Percentiles rank a stretch among this genome's conserved stretches.
Evolutionary conservation across 129 eudicot genomes (phyloP).

Genomic region (Escallonia rubra): DNA sequence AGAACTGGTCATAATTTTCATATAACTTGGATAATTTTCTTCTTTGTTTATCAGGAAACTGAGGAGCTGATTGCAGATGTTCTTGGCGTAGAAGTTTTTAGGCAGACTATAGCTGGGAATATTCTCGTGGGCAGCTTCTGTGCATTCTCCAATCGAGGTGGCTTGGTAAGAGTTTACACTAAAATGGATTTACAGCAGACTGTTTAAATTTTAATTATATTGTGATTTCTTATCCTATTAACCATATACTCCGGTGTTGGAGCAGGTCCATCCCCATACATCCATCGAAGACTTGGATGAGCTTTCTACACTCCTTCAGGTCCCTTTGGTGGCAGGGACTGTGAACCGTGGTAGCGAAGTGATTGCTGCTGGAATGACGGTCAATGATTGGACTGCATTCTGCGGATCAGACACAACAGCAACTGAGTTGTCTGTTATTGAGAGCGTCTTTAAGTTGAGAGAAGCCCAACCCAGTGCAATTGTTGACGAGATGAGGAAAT

Average conservation of each 20-base stretch:
- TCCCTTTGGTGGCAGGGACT: constrained; percentile 93
- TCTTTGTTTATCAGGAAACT: constrained; percentile 52
- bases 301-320: constrained; percentile 88
- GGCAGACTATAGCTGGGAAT: constrained; percentile 81
- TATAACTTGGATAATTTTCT: no score
- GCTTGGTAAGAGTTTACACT: constrained; percentile 44
- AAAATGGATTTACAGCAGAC: background rate
- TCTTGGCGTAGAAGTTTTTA: constrained; percentile 81
- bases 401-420: constrained; percentile 94
- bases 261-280: constrained; percentile 86
- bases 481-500: constrained; percentile 78
- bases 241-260: background rate
- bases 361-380: constrained; percentile 80
- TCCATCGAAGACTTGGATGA: constrained; percentile 91
- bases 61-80: constrained; percentile 93
- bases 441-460: constrained; percentile 88
- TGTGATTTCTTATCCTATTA: background rate
- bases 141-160: constrained; percentile 73
- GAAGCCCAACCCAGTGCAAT: constrained; percentile 66
- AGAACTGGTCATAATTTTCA: no score
- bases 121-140: constrained; percentile 90
- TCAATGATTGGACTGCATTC: constrained; percentile 94
- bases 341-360: constrained; percentile 97
- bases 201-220: background rate
- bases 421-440: constrained; percentile 78